Evolutionary conservation across 192 early-diverging fungal species (phyloP).

Genomic region (Neocallimastix lanati): DNA sequence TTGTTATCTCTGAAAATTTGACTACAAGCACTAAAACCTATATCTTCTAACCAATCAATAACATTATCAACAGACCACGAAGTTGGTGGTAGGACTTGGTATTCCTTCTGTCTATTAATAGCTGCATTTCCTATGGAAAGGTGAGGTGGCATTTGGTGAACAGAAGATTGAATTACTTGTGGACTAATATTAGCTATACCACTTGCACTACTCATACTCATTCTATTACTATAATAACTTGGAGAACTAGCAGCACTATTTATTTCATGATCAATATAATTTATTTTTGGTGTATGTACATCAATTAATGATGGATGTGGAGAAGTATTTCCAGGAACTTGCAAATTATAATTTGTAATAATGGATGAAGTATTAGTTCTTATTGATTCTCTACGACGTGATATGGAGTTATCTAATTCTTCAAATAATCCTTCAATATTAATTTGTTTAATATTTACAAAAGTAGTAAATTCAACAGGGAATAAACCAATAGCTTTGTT

Average conservation of each 20-base stretch:
- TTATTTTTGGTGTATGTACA: background rate
- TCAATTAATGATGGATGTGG: background rate
- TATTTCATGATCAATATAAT: background rate
- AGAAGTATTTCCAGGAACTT: background rate
- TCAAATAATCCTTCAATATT: background rate
- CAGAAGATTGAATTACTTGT: background rate
- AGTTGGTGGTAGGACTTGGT: background rate
- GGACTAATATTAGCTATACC: background rate
- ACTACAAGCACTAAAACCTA: background rate
- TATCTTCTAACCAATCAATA: background rate
- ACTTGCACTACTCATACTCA: background rate
- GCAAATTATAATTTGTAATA: background rate
- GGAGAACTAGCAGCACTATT: background rate
- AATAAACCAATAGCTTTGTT: background rate
- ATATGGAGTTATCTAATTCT: background rate
- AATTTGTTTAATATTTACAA: background rate
- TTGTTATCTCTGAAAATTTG: background rate
- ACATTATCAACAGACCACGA: background rate
- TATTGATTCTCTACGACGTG: background rate
- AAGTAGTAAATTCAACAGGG: background rate
- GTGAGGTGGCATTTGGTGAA: background rate
- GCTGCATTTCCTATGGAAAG: background rate
- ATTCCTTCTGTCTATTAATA: background rate
- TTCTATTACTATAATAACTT: background rate
- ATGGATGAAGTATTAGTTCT: background rate